phyloP scores from a whole-genome alignment of 208 protist genomes.

The Leishmania braziliensis region DNA sequence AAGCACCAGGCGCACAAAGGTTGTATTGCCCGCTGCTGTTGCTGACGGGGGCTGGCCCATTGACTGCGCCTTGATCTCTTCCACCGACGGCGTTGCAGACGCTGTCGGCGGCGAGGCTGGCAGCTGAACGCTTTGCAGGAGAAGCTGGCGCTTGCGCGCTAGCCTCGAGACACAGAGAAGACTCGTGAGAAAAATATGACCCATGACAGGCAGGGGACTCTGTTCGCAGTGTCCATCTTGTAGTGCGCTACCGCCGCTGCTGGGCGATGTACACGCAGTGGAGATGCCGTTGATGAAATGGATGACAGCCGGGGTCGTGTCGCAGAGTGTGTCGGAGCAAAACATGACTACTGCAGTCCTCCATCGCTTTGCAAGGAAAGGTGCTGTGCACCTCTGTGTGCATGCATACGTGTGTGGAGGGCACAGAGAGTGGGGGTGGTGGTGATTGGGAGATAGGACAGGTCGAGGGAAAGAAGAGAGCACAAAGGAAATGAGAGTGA shows the following conservation, averaged over 20 bases:
- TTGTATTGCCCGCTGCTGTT: not conserved
- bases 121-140: not conserved
- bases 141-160: conserved; percentile 21
- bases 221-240: not conserved
- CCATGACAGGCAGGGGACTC: not conserved
- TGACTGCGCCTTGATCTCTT: not conserved
- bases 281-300: conserved; percentile 1
- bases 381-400: not conserved
- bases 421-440: not conserved
- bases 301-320: conserved; percentile 24
- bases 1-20: conserved; percentile 25
- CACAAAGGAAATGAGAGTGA: too few relatives aligned
- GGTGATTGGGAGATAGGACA: not conserved
- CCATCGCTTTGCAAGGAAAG: not conserved
- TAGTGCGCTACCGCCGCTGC: not conserved
- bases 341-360: conserved; percentile 1
- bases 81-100: not conserved
- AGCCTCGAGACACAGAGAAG: conserved; percentile 16
- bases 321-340: conserved; percentile 8
- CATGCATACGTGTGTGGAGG: not conserved
- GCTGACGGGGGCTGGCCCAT: not conserved
- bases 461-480: too few relatives aligned
- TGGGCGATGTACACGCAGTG: not conserved
- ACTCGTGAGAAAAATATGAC: conserved; percentile 21
- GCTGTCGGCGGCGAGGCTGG: not conserved